phyloP scores from a whole-genome alignment of 495 filamentous ascomycete genomes.

The Aspergillus cavernicola region DNA sequence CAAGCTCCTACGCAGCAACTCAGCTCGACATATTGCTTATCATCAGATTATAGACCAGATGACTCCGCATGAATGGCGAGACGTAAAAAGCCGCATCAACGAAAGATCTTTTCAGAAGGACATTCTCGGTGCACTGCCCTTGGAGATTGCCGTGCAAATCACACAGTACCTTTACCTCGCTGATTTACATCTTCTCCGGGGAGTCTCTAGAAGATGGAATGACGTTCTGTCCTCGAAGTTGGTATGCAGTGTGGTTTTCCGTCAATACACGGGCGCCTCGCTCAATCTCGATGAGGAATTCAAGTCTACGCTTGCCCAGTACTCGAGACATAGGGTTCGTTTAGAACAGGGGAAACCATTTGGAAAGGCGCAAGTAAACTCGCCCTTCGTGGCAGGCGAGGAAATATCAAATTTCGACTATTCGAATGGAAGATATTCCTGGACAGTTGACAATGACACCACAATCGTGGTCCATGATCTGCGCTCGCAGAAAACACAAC shows the following conservation, averaged over 20 bases:
- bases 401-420: conserved; percentile 19
- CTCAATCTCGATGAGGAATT: background rate
- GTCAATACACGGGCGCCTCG: conserved; percentile 10
- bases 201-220: conserved; percentile 34
- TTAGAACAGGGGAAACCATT: conserved; percentile 22
- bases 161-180: conserved; percentile 18
- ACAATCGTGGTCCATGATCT: conserved; percentile 20
- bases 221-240: conserved; percentile 24
- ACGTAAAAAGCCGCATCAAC: conserved; percentile 23
- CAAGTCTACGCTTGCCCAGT: conserved; percentile 8
- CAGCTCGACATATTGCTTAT: conserved; percentile 12
- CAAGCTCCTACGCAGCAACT: conserved; percentile 1
- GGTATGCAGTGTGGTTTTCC: conserved; percentile 16
- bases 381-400: background rate
- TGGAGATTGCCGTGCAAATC: conserved; percentile 29
- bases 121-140: conserved; percentile 30
- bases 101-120: conserved; percentile 27
- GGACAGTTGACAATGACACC: conserved; percentile 11
- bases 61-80: conserved; percentile 30
- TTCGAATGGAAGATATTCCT: conserved; percentile 22
- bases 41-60: conserved; percentile 29
- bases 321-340: conserved; percentile 18
- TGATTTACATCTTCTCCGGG: conserved; percentile 27
- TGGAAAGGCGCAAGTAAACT: background rate
- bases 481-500: conserved; percentile 4